Evolutionary conservation across 1,284 basidiomycete genomes (phyloP).

Genomic region (Tilletia indica): DNA sequence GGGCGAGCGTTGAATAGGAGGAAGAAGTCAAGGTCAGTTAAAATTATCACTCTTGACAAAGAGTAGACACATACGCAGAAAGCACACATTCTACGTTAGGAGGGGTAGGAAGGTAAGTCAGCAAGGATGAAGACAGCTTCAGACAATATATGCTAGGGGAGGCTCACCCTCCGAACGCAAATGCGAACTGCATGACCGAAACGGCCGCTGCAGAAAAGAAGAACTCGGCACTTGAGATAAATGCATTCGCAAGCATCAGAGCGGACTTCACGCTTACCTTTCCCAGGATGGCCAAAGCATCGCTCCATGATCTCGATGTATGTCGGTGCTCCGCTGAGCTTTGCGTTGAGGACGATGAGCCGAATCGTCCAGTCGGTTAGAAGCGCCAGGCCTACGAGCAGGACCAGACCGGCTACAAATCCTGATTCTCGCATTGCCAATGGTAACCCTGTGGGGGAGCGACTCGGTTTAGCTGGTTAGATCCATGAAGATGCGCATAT

Average conservation of each 20-base stretch:
- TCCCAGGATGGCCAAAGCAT: slow-evolving; percentile 73
- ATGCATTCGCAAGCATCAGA: not conserved
- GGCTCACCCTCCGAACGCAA: slow-evolving; percentile 79
- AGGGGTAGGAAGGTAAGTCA: not conserved
- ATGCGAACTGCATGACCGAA: slow-evolving; percentile 95
- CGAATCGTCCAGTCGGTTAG: slow-evolving; percentile 98
- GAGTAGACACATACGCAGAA: slow-evolving; percentile 38
- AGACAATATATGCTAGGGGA: too few relatives aligned
- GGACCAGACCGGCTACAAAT: slow-evolving; percentile 77
- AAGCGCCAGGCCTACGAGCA: slow-evolving; percentile 75
- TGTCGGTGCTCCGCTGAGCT: slow-evolving; percentile 83
- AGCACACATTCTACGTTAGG: slow-evolving; percentile 56
- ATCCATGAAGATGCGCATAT: not conserved
- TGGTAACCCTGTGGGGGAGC: slow-evolving; percentile 65
- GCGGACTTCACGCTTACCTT: slow-evolving; percentile 15
- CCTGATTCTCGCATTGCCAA: slow-evolving; percentile 91
- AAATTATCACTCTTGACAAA: too few relatives aligned
- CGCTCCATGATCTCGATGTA: slow-evolving; percentile 96
- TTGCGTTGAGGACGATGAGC: slow-evolving; percentile 84
- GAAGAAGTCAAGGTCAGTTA: not conserved
- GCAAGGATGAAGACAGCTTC: not conserved
- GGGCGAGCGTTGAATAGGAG: not conserved
- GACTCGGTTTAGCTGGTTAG: not conserved
- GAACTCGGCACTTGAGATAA: too few relatives aligned
- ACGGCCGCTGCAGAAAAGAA: slow-evolving; percentile 66